Evolutionary conservation across 2,329 filamentous ascomycete species (phyloP).

Genomic region (Verticillium albo-atrum): DNA sequence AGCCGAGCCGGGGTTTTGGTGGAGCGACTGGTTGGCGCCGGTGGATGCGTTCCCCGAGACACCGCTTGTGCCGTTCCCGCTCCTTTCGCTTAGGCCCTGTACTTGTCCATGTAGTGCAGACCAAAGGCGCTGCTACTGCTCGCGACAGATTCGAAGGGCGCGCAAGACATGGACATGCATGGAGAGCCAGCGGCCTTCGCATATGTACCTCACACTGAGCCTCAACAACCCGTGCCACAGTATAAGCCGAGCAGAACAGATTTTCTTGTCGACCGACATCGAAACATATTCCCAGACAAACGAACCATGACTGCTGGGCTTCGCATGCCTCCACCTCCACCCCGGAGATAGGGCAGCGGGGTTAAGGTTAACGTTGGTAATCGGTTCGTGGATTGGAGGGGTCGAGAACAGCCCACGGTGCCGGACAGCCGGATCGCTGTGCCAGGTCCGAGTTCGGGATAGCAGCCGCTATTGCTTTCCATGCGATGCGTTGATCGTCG

Average conservation of each 20-base stretch:
- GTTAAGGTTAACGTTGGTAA: neutral
- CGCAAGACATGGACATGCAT: neutral
- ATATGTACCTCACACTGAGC: neutral
- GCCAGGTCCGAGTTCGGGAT: neutral
- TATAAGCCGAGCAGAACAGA: neutral
- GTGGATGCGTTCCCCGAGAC: neutral
- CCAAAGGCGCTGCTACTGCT: neutral
- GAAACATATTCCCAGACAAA: too few relatives aligned
- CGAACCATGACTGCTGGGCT: too few relatives aligned
- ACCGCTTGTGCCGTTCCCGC: neutral
- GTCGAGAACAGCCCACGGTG: neutral
- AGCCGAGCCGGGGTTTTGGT: neutral
- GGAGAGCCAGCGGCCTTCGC: neutral
- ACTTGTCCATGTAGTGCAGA: neutral
- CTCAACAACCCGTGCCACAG: neutral
- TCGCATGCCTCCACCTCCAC: neutral
- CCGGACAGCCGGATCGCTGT: neutral
- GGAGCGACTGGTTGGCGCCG: neutral
- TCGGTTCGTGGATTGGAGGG: neutral
- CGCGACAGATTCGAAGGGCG: neutral
- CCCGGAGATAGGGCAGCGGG: neutral
- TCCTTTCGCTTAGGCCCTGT: neutral
- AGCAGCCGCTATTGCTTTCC: neutral
- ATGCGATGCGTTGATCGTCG: conserved; percentile 1
- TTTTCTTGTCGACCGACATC: too few relatives aligned